Base-by-base conservation (phyloP, 2,329 filamentous ascomycete species). In the Cladosporium sphaerospermum region DNA sequence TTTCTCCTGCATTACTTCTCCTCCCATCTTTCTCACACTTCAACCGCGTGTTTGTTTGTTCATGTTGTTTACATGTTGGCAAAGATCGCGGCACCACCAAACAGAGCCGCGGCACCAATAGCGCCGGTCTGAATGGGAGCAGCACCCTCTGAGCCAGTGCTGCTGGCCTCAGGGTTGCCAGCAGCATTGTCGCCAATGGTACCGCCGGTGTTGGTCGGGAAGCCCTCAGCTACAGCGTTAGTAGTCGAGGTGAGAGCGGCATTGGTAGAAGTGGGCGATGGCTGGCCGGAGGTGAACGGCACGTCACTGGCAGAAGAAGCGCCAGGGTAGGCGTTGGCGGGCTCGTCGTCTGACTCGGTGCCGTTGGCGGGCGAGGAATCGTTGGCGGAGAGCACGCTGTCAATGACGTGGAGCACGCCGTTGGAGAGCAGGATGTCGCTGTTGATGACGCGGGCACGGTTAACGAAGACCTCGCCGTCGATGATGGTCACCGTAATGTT, bases 271-370 rank as follows among this genome's bases (percentile, higher is more conserved):
- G 73, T 76, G 0, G 78, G 68, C 1, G 71, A 69, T 1, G 75
- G 63, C 34, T 82, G 69, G 28, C 75, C 77, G 16, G 74, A 77
- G 0, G 82, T 85, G 65, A 80, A 84, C 0, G 82, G 80, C 6
- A 69, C 70, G 8, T 67, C 64, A 16, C 71, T 72, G 23, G 67
- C 78, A 7, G 74, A 72, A 5, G 71, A 74, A 4, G 79, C 82
- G 31, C 47, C 47, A 19, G 70, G 69, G 68, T 80, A 87, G 1
- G 77, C 82, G 4, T 78, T 73, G 0, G 71, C 63, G 14, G 54
- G 39, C 13, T 54, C 44, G 31, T 39, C 48, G 31, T 49, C 48
- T 36, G 79, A 77, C 1, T 75, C 73, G 0, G 71, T 64, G 13
- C 73, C 71, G 13, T 69, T 63, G 1, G 74, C 62, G 18, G 45